Evolutionary conservation across 2,329 filamentous ascomycete genomes (phyloP).

Genomic region (Diaporthe amygdali): DNA sequence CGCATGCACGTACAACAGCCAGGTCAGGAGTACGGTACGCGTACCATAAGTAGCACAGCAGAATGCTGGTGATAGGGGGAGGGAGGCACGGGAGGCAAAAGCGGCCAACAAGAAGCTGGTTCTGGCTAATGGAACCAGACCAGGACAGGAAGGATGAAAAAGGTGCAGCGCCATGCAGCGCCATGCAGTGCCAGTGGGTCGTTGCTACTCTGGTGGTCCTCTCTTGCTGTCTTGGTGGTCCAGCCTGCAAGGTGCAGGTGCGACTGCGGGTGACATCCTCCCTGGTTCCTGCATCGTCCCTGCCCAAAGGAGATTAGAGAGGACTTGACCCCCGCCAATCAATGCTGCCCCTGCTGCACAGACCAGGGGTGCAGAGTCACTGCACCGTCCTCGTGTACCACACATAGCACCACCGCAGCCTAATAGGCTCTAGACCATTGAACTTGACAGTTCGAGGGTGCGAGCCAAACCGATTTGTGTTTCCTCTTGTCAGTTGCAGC

Average conservation of each 20-base stretch:
- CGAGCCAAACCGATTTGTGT: neutral
- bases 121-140: neutral
- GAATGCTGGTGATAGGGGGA: conserved; percentile 3
- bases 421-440: neutral
- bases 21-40: neutral
- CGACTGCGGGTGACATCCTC: conserved; percentile 1
- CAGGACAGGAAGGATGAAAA: neutral
- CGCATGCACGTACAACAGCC: neutral
- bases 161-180: neutral
- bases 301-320: conserved; percentile 21
- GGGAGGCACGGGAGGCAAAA: conserved; percentile 6
- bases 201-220: neutral
- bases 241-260: neutral
- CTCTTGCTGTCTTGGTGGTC: too few species aligned
- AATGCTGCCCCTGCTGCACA: conserved; percentile 12
- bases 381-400: neutral
- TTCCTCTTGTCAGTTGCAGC: neutral
- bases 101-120: conserved; percentile 5
- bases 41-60: neutral
- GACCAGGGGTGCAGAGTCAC: neutral
- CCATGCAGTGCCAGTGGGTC: neutral
- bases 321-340: conserved; percentile 17
- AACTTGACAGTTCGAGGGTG: neutral
- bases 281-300: conserved; percentile 20
- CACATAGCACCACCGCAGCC: neutral